Evolutionary conservation across 2,329 filamentous ascomycete genomes (phyloP).

Genomic region (Ascocoryne sarcoides): DNA sequence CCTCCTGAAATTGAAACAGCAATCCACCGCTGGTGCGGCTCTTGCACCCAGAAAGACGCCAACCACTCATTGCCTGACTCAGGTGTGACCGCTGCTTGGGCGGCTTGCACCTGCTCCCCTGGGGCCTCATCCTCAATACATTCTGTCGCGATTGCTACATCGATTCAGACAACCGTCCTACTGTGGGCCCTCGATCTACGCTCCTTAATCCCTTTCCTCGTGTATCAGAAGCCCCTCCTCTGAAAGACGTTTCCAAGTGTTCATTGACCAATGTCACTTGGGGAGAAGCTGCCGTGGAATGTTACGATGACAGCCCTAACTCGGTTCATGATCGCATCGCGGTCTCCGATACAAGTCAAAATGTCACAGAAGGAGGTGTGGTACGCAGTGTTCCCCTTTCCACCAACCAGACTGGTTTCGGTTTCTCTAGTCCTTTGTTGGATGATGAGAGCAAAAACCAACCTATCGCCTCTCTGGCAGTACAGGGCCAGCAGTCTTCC

Average conservation of each 20-base stretch:
- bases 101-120: conserved; percentile 10
- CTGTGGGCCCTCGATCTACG: conserved; percentile 10
- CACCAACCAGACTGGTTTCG: conserved; percentile 1
- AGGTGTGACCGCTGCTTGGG: conserved; percentile 12
- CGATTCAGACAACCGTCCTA: not conserved
- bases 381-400: conserved; percentile 4
- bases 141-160: conserved; percentile 11
- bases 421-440: conserved; percentile 10
- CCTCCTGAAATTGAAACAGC: conserved; percentile 1
- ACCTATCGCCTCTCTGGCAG: conserved; percentile 1
- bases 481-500: conserved; percentile 1
- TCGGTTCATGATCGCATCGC: conserved; percentile 10
- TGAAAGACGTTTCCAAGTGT: conserved; percentile 14
- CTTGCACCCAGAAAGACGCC: conserved; percentile 6
- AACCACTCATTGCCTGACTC: conserved; percentile 3
- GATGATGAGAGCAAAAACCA: conserved; percentile 6
- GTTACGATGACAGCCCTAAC: conserved; percentile 13
- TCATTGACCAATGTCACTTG: conserved; percentile 6
- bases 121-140: conserved; percentile 7
- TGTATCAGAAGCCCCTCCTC: conserved; percentile 15
- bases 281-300: conserved; percentile 14
- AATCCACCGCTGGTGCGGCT: conserved; percentile 7
- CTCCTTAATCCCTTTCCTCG: conserved; percentile 5
- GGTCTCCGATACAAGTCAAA: conserved; percentile 17
- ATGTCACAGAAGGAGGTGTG: conserved; percentile 12